phyloP scores from a whole-genome alignment of 2,329 filamentous ascomycete species.

The Cladosporium velox region DNA sequence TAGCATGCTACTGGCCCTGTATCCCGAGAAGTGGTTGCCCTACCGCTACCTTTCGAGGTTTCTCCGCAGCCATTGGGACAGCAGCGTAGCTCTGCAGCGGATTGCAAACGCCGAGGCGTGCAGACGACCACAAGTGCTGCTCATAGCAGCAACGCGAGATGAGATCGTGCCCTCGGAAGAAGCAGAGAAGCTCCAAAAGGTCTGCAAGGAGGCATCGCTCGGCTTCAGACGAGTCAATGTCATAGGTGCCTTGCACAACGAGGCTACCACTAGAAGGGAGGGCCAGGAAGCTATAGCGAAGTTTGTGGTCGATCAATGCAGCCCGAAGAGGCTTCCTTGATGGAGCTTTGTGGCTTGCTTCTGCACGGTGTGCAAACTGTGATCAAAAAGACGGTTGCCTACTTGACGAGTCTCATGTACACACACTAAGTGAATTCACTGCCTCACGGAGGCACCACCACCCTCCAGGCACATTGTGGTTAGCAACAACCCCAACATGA shows the following conservation, averaged over 20 bases:
- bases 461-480: too few species aligned
- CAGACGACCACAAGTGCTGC: slow-evolving; percentile 42
- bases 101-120: slow-evolving; percentile 36
- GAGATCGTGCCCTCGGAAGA: slow-evolving; percentile 62
- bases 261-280: slow-evolving; percentile 47
- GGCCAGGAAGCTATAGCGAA: slow-evolving; percentile 45
- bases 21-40: slow-evolving; percentile 77
- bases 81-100: slow-evolving; percentile 41
- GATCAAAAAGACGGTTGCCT: too few species aligned
- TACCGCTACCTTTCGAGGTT: slow-evolving; percentile 76
- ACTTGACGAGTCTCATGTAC: too few species aligned
- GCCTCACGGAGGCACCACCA: not conserved
- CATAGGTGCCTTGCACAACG: slow-evolving; percentile 52
- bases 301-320: slow-evolving; percentile 24
- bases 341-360: not conserved
- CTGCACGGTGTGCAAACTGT: not conserved
- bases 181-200: slow-evolving; percentile 53
- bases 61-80: slow-evolving; percentile 63
- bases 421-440: not conserved
- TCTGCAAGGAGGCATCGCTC: slow-evolving; percentile 41
- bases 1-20: slow-evolving; percentile 70
- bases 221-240: slow-evolving; percentile 44
- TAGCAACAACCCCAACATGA: too few species aligned
- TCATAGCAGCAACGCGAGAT: slow-evolving; percentile 60
- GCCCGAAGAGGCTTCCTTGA: not conserved